Evolutionary conservation across 169 alveolate species (phyloP).

Genomic region (Cryptosporidium bovis): DNA sequence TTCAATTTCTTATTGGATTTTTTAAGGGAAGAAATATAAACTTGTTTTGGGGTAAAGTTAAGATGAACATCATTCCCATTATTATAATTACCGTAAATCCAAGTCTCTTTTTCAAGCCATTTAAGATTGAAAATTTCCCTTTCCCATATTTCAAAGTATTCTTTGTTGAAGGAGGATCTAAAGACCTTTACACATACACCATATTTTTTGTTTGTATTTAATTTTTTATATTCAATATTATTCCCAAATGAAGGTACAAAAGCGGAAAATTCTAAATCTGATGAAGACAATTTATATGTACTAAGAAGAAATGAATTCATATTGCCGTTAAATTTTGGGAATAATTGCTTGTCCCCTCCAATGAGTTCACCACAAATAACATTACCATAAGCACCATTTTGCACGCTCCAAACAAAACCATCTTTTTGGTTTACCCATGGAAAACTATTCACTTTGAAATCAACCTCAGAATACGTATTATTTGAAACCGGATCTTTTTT

Average conservation of each 20-base stretch:
- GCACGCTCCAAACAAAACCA: slow-evolving; percentile 15
- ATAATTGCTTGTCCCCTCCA: slow-evolving; percentile 10
- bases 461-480: no score
- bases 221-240: neutral
- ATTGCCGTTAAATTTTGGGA: neutral
- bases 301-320: neutral
- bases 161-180: slow-evolving; percentile 8
- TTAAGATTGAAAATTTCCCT: slow-evolving; percentile 41
- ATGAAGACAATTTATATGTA: neutral
- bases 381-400: slow-evolving; percentile 43
- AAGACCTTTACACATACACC: slow-evolving; percentile 21
- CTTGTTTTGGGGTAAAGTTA: slow-evolving; percentile 24
- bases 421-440: slow-evolving; percentile 43
- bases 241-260: slow-evolving; percentile 3
- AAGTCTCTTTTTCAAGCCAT: slow-evolving; percentile 45
- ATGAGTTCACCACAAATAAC: slow-evolving; percentile 48
- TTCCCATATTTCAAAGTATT: slow-evolving; percentile 30
- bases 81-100: slow-evolving; percentile 1
- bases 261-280: slow-evolving; percentile 1
- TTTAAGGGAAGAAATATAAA: neutral
- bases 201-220: slow-evolving; percentile 5
- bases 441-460: neutral
- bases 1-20: neutral
- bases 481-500: no score
- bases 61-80: neutral